Conservation (phyloP, 352 stramenopile species). For the Phytophthora multivora region DNA sequence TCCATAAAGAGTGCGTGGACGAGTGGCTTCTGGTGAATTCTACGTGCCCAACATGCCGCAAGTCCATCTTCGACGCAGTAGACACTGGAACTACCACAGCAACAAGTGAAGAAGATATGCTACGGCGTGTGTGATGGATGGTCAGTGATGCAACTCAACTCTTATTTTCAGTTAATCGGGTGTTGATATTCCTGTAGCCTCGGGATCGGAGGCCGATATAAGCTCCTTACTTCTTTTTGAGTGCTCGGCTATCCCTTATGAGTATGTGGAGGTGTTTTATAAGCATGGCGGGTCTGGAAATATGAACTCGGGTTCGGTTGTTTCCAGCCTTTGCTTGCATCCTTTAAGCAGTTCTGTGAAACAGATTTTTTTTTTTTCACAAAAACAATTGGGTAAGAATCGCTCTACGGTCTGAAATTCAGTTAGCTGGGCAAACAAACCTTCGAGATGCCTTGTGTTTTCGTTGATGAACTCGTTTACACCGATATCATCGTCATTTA, state of each 20-base stretch:
- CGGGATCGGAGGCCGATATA: slow-evolving; percentile 7
- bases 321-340: slow-evolving; percentile 27
- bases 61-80: slow-evolving; percentile 66
- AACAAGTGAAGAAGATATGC: slow-evolving; percentile 64
- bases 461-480: slow-evolving; percentile 28
- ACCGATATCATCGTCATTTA: slow-evolving; percentile 14
- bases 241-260: slow-evolving; percentile 1
- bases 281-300: slow-evolving; percentile 15
- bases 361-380: background rate
- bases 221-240: slow-evolving; percentile 10
- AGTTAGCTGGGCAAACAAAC: slow-evolving; percentile 2
- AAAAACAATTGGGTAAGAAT: background rate
- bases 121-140: slow-evolving; percentile 53
- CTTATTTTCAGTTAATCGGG: slow-evolving; percentile 16
- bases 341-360: slow-evolving; percentile 27
- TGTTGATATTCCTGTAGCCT: slow-evolving; percentile 31
- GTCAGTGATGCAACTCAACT: slow-evolving; percentile 19
- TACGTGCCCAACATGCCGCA: slow-evolving; percentile 88
- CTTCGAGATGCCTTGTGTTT: slow-evolving; percentile 30
- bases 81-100: slow-evolving; percentile 19
- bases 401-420: background rate
- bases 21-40: slow-evolving; percentile 90
- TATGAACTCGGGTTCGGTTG: slow-evolving; percentile 12
- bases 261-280: slow-evolving; percentile 1
- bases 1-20: slow-evolving; percentile 92